Conservation (phyloP, 345 rosid genomes). For the Rhizophora apiculata region DNA sequence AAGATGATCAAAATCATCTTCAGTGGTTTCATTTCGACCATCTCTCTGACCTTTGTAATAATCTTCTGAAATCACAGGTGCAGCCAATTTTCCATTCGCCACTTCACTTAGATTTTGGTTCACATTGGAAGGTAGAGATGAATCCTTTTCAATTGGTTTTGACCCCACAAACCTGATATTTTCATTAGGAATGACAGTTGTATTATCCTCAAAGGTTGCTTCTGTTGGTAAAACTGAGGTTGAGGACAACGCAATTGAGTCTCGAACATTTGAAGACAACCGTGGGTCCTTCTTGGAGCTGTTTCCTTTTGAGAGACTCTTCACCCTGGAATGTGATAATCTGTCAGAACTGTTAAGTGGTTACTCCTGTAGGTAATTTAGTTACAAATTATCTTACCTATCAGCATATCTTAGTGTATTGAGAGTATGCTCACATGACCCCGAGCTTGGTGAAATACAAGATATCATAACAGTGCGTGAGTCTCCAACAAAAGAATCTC, state of each 20-base stretch:
- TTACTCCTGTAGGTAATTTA: not conserved
- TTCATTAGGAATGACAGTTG: constrained; percentile 30
- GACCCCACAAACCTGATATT: constrained; percentile 43
- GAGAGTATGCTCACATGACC: constrained; percentile 66
- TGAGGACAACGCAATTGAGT: constrained; percentile 36
- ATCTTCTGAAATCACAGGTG: constrained; percentile 23
- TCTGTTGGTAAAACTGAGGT: constrained; percentile 29
- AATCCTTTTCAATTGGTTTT: constrained; percentile 36
- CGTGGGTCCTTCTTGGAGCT: constrained; percentile 42
- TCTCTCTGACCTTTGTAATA: constrained; percentile 23
- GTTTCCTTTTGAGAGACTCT: constrained; percentile 58
- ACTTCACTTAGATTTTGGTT: constrained; percentile 39
- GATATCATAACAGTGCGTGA: constrained; percentile 74
- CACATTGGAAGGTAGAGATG: constrained; percentile 30
- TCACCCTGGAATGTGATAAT: constrained; percentile 44
- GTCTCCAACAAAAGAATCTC: constrained; percentile 71
- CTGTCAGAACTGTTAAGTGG: constrained; percentile 15
- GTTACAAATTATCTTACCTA: constrained; percentile 36
- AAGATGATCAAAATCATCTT: constrained; percentile 27
- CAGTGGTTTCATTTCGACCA: constrained; percentile 16
- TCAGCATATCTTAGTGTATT: constrained; percentile 69
- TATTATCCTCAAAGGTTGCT: constrained; percentile 30
- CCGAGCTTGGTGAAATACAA: constrained; percentile 65
- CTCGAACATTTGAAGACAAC: constrained; percentile 44
- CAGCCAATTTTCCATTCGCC: constrained; percentile 28